Evolutionary conservation across 176 grass and related monocot genomes (phyloP), one percentile per base, ranked within the genome.

Genomic region (Poa annua): DNA sequence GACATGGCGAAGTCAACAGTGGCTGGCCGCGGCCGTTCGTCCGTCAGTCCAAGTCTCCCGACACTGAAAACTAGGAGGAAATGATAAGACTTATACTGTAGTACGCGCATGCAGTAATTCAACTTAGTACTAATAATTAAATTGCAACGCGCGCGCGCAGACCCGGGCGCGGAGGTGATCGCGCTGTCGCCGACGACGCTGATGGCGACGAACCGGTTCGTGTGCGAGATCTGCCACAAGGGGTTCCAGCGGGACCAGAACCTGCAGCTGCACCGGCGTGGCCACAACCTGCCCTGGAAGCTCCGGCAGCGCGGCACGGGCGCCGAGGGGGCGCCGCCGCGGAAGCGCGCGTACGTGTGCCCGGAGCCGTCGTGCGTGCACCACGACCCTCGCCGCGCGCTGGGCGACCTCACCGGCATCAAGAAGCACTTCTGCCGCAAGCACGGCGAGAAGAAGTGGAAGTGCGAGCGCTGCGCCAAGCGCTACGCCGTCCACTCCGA

Each of bases 281-380:
- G 96, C 10, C 96, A 98, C 89, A 98, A 98, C 89, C 91, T 98
- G 12, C 96, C 96, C 11, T 98, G 96, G 96, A 98, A 98, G 80
- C 96, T 98, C 5, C 78, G 85, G 55, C 92, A 88, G 82, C 81
- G 92, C 38, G 17, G 71, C 41, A 61, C 39, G 50, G 59, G 20
- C 15, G 82, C 6, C 59, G 65, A 3, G 45, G 51, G 60, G 5
- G 77, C 48, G 2, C 20, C 35, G 41, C 75, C 71, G 51, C 41
- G 87, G 69, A 94, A 89, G 89, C 82, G 81, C 24, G 92, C 85
- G 49, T 94, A 94, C 78, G 74, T 94, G 66, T 94, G 92, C 79
- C 92, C 92, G 6, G 92, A 89, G 78, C 22, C 75, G 45, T 56
- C 87, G 52, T 94, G 92, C 84, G 92, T 92, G 74, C 92, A 94